Evolutionary conservation across 768 basidiomycete species (phyloP).

Genomic region (Hypsizygus marmoreus): DNA sequence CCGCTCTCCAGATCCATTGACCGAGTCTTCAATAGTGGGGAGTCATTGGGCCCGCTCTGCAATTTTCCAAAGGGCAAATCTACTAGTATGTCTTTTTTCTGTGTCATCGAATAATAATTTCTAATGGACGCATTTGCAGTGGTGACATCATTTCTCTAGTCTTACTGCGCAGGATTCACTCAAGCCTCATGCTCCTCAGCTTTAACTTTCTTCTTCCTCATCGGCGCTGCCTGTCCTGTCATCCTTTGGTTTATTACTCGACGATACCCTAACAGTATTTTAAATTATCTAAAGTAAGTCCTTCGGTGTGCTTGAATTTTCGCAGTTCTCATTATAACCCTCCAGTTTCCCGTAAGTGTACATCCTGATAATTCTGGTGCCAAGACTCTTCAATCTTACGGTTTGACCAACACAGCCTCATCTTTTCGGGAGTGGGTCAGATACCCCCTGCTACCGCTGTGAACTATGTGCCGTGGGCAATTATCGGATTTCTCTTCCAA

Average conservation of each 20-base stretch:
- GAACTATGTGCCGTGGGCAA: conserved; percentile 82
- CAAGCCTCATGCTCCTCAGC: conserved; percentile 28
- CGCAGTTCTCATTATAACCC: conserved; percentile 2
- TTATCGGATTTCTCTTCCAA: conserved; percentile 78
- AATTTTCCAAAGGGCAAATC: conserved; percentile 56
- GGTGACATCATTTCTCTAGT: conserved; percentile 12
- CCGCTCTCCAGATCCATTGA: conserved; percentile 6
- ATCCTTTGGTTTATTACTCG: conserved; percentile 63
- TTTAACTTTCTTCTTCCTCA: conserved; percentile 70
- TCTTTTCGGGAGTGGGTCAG: conserved; percentile 65
- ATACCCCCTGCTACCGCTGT: conserved; percentile 86
- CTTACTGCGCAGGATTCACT: not conserved
- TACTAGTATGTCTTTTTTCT: conserved; percentile 53
- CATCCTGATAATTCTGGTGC: not conserved
- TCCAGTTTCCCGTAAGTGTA: conserved; percentile 49
- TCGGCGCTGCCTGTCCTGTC: conserved; percentile 68
- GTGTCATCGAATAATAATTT: not conserved
- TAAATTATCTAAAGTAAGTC: conserved; percentile 70
- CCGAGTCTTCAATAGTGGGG: conserved; percentile 47
- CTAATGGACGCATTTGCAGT: conserved; percentile 11
- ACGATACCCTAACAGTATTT: conserved; percentile 60
- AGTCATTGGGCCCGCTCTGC: conserved; percentile 62
- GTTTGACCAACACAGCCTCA: conserved; percentile 40
- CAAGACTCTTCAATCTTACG: conserved; percentile 10
- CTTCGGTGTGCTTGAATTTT: not conserved